Evolutionary conservation across 2,329 filamentous ascomycete genomes (phyloP), one percentile per base, ranked within the genome.

Genomic region (Onygenales sp.): DNA sequence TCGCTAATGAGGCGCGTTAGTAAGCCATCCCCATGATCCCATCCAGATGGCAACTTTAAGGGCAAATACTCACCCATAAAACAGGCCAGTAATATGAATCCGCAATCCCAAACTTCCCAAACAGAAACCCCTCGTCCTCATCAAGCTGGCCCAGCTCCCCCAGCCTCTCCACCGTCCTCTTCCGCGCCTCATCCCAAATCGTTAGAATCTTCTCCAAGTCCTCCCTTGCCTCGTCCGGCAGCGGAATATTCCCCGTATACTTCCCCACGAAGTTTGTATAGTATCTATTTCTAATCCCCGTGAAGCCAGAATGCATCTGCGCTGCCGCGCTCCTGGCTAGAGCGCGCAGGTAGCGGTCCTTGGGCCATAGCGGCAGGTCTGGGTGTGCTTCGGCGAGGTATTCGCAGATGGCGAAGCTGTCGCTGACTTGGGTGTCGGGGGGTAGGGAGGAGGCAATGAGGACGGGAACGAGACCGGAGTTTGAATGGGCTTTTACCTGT

Each of bases 81-180:
- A 70, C 59, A 2, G 66, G 68, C 69, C 68, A 70, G 51, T 65
- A 71, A 47, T 70, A 69, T 0, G 68, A 61, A 64, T 71, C 69
- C 5, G 63, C 68, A 55, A 70, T 69, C 43, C 66, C 64, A 55
- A 71, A 71, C 17, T 55, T 55, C 1, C 69, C 68, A 59, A 65
- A 71, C 57, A 70, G 55, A 54, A 69, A 70, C 1, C 64, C 63
- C n/a, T 69, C 62, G 54, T 70, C 65, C 5, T 38, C 55, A 9
- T 21, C 33, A 10, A 10, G 9, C 32, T 64, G 59, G 0, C 61
- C 61, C 9, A 67, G 46, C 11, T 53, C 53, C 13, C 48, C 58
- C 39, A 68, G 54, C 4, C 62, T 56, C 36, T 59, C 56, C 38
- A 55, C 60, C 1, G 66, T 64, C 5, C 43, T 52, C 54, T 58